phyloP scores from a whole-genome alignment of 1,284 basidiomycete species.

The Papiliotrema terrestris region DNA sequence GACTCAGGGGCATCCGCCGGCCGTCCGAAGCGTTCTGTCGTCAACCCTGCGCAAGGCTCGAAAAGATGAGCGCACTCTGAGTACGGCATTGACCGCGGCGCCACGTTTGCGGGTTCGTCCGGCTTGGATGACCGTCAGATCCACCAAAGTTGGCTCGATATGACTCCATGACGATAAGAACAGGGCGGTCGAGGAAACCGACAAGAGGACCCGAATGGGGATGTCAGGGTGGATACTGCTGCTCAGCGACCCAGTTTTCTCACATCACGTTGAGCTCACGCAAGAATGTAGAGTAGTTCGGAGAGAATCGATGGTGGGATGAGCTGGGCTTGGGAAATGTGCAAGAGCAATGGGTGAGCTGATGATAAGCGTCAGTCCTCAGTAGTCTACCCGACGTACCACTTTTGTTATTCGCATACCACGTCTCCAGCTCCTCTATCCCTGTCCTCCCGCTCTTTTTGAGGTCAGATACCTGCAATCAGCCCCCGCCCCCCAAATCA shows the following conservation, averaged over 20 bases:
- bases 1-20: slow-evolving; percentile 7
- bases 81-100: slow-evolving; percentile 24
- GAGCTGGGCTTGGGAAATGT: slow-evolving; percentile 38
- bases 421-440: slow-evolving; percentile 36
- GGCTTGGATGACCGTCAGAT: slow-evolving; percentile 29
- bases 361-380: not conserved
- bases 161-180: slow-evolving; percentile 30
- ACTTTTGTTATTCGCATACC: slow-evolving; percentile 22
- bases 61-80: slow-evolving; percentile 18
- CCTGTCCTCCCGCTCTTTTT: slow-evolving; percentile 33
- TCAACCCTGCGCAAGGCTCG: not conserved
- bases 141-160: slow-evolving; percentile 33
- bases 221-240: slow-evolving; percentile 22
- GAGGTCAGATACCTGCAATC: slow-evolving; percentile 10
- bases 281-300: slow-evolving; percentile 37
- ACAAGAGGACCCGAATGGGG: slow-evolving; percentile 33
- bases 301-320: slow-evolving; percentile 22
- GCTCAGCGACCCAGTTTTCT: not conserved
- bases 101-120: slow-evolving; percentile 12
- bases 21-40: slow-evolving; percentile 10
- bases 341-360: slow-evolving; percentile 19
- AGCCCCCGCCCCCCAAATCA: not conserved
- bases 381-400: slow-evolving; percentile 8
- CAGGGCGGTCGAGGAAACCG: slow-evolving; percentile 29
- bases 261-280: slow-evolving; percentile 16